Evolutionary conservation across 495 filamentous ascomycete genomes (phyloP).

Genomic region (Collariella sp.): DNA sequence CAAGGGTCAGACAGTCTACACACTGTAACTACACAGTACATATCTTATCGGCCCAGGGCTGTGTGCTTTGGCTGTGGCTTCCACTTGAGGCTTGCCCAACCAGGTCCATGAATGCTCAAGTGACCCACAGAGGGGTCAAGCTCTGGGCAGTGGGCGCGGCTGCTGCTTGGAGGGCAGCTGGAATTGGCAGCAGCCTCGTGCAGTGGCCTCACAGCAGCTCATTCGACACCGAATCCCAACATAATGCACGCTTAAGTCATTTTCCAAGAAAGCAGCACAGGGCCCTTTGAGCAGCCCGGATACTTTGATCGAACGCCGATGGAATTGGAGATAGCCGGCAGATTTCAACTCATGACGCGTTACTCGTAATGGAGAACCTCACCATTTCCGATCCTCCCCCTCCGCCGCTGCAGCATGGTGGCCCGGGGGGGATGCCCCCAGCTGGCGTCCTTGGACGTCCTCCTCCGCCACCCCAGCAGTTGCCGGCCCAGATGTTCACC

Average conservation of each 20-base stretch:
- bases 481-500: constrained; percentile 92
- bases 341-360: constrained; percentile 8
- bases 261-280: not conserved
- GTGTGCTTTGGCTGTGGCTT: no score
- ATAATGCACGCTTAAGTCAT: not conserved
- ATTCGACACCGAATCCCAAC: not conserved
- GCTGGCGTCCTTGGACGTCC: constrained; percentile 28
- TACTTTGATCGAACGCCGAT: constrained; percentile 1
- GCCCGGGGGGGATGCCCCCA: constrained; percentile 19
- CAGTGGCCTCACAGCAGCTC: not conserved
- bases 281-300: not conserved
- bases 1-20: no score
- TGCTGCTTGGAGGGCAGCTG: not conserved
- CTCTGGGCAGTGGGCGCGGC: not conserved
- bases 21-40: no score
- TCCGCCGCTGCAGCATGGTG: constrained; percentile 24
- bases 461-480: constrained; percentile 43
- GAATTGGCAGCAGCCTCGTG: not conserved
- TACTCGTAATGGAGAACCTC: constrained; percentile 12
- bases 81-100: no score
- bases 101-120: no score
- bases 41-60: no score
- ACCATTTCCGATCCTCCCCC: constrained; percentile 14
- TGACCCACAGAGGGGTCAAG: not conserved
- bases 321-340: not conserved